Conservation (phyloP, 768 basidiomycete species). For the Boletus barrowsii region DNA sequence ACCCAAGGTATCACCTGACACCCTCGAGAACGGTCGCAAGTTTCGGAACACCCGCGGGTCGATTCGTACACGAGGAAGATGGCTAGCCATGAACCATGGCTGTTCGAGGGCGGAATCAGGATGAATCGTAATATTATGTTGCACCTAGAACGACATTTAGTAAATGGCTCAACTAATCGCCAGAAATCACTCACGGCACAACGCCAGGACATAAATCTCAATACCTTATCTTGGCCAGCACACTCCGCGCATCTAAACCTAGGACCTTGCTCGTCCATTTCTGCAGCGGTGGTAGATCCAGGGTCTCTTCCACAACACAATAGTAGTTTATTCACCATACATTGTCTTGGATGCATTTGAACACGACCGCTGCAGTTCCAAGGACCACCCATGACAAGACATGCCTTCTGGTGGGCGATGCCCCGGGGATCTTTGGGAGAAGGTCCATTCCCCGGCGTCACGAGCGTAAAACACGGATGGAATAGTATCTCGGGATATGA, state of each 20-base stretch:
- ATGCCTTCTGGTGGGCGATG: slow-evolving; percentile 23
- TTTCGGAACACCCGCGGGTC: neutral
- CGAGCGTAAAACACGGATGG: slow-evolving; percentile 26
- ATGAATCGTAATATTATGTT: slow-evolving; percentile 17
- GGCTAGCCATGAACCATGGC: slow-evolving; percentile 10
- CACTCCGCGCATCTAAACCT: slow-evolving; percentile 21
- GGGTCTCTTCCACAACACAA: slow-evolving; percentile 24
- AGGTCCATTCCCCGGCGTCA: slow-evolving; percentile 3
- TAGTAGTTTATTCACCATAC: slow-evolving; percentile 14
- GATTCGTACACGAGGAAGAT: neutral
- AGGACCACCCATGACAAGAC: slow-evolving; percentile 21
- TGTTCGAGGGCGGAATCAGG: slow-evolving; percentile 1
- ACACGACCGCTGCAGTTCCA: slow-evolving; percentile 23
- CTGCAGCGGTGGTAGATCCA: slow-evolving; percentile 17
- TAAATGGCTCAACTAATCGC: neutral
- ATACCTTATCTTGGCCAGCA: neutral
- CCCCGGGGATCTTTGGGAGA: slow-evolving; percentile 18
- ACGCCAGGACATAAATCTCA: slow-evolving; percentile 24
- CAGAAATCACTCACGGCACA: slow-evolving; percentile 15
- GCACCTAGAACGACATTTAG: slow-evolving; percentile 13
- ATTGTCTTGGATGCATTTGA: slow-evolving; percentile 18
- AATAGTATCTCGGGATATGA: slow-evolving; percentile 27
- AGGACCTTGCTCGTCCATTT: slow-evolving; percentile 25
- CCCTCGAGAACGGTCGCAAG: neutral
- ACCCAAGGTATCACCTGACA: neutral